These are phyloP conservation scores for Naganishia kalamii DNA, from an alignment of 768 basidiomycete species.

Conservation along the genomic window DNA sequence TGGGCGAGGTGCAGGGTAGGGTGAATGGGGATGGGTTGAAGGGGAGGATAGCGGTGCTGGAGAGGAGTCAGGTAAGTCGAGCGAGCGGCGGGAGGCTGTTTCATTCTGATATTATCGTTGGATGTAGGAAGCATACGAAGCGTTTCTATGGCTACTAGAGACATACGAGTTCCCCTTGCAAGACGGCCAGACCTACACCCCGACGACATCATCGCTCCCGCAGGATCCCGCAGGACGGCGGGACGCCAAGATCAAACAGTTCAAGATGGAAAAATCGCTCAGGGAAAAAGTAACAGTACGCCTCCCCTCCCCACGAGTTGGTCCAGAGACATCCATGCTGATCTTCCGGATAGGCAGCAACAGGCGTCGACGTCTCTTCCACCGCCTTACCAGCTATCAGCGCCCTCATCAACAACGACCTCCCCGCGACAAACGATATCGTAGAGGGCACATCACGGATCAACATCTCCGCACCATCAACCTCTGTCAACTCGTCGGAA, in stretches of 20 bases:
- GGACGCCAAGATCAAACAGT: slow-evolving; percentile 86
- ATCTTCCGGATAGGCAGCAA: slow-evolving; percentile 23
- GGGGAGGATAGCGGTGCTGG: slow-evolving; percentile 33
- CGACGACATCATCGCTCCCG: slow-evolving; percentile 19
- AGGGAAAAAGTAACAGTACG: slow-evolving; percentile 62
- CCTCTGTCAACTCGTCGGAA: slow-evolving; percentile 36
- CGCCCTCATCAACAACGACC: slow-evolving; percentile 22
- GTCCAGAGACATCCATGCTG: too few relatives aligned
- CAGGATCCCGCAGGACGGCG: slow-evolving; percentile 64
- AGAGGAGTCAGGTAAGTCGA: slow-evolving; percentile 36
- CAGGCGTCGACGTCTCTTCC: slow-evolving; percentile 27
- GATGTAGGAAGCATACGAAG: slow-evolving; percentile 30
- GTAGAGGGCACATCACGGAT: not conserved
- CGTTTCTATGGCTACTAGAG: slow-evolving; percentile 35
- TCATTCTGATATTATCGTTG: not conserved
- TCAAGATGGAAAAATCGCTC: slow-evolving; percentile 75
- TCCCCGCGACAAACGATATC: not conserved
- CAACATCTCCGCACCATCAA: slow-evolving; percentile 20
- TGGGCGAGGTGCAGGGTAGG: slow-evolving; percentile 38
- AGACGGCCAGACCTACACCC: slow-evolving; percentile 5
- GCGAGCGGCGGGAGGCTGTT: not conserved
- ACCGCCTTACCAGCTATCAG: slow-evolving; percentile 33
- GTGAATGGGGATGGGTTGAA: slow-evolving; percentile 33
- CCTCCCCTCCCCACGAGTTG: not conserved
- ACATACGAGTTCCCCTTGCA: slow-evolving; percentile 30